Evolutionary conservation across 257 asterid genomes (phyloP), one percentile per base, ranked within the genome.

Genomic region (Echites panduratus): DNA sequence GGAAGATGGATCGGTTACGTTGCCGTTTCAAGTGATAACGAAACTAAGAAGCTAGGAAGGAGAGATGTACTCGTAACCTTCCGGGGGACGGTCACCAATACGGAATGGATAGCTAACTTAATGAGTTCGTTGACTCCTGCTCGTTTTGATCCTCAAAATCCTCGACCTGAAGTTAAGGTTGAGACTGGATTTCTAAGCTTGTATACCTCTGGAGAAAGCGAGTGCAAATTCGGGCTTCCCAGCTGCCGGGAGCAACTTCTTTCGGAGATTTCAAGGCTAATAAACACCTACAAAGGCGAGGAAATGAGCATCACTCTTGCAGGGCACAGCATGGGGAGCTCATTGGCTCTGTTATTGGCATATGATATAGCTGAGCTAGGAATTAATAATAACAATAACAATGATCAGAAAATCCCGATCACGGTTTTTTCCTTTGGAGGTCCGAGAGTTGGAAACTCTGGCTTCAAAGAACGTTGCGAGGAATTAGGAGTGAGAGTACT

Each of bases 261-360:
- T 40, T 89, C 86, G 0, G 96, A 89, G 56, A 70, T 89, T 29
- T 83, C 89, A 32, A 80, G 93, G 82, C 41, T 89, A 35, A 11
- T 80, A 11, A 79, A 62, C 27, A 76, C 73, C 71, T 70, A 81
- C 27, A 70, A 45, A 78, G 77, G 79, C 0, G 91, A 83, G 29
- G 87, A 83, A 22, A 63, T 89, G 32, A 89, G 96, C 77, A 84
- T 89, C 6, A 87, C 89, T 0, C 47, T 87, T 13, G 85, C 89
- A 0, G 96, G 93, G 0, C 96, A 89, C 57, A 87, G 93, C 79
- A 89, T 89, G 96, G 96, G 96, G 66, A 89, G 96, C 73, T 86
- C 93, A 12, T 54, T 89, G 58, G 96, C 87, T 0, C 78, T 74
- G 11, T 77, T 89, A 2, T 68, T 83, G 3, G 93, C 88, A 0